These are phyloP conservation scores for Talaromyces amestolkiae DNA, from an alignment of 2,329 filamentous ascomycete species.

Conservation along the genomic window DNA sequence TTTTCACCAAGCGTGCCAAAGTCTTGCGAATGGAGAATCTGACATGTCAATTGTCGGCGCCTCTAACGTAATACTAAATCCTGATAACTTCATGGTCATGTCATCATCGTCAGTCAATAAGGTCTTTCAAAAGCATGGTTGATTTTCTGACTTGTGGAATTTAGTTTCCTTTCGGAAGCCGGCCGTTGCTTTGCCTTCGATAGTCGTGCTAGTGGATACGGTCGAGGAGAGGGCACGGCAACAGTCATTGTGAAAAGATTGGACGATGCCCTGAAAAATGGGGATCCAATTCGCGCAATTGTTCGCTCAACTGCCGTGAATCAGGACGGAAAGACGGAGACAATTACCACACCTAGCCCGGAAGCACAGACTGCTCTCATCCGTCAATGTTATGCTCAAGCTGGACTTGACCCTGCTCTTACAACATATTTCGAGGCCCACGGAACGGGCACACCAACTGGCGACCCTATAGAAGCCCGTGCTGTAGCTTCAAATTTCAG, in stretches of 20 bases:
- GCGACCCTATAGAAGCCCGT: constrained; percentile 24
- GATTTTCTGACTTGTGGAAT: neutral
- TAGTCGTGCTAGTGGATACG: constrained; percentile 59
- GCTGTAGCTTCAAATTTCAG: constrained; percentile 17
- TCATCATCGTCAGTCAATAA: neutral
- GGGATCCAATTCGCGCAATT: neutral
- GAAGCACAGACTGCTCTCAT: constrained; percentile 34
- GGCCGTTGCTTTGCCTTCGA: constrained; percentile 26
- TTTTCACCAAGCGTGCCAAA: constrained; percentile 1
- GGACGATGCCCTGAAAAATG: neutral
- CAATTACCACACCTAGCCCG: constrained; percentile 27
- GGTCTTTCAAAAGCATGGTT: neutral
- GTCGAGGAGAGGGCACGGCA: constrained; percentile 60
- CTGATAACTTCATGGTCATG: neutral
- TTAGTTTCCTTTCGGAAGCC: neutral
- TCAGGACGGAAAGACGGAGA: neutral
- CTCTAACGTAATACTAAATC: constrained; percentile 17
- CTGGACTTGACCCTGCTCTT: constrained; percentile 31
- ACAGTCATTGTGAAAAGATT: constrained; percentile 36
- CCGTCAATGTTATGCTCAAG: constrained; percentile 42
- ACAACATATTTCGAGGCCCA: constrained; percentile 25
- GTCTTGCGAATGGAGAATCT: constrained; percentile 8
- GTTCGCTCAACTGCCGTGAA: neutral
- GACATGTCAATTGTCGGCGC: constrained; percentile 17
- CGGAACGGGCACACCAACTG: constrained; percentile 26